These are phyloP conservation scores for Camellia oleifera DNA, from an alignment of 179 eudicot species.

Conservation along the genomic window DNA sequence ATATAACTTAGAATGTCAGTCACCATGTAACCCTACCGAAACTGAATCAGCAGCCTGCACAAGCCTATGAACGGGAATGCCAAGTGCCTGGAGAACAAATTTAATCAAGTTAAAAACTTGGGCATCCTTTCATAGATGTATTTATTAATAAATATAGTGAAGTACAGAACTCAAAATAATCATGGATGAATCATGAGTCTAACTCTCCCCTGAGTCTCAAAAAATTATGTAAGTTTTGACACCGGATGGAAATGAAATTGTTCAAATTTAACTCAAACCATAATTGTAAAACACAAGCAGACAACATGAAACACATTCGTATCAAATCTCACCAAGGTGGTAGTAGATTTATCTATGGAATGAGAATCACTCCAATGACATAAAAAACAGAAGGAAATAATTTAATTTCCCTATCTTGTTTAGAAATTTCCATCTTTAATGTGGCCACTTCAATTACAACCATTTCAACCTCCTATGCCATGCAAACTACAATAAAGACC, in stretches of 20 bases:
- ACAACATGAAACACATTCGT: too few relatives aligned
- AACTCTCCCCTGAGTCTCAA: too few relatives aligned
- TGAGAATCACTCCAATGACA: not conserved
- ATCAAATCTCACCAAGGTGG: too few relatives aligned
- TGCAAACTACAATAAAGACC: too few relatives aligned
- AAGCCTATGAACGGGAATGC: constrained; percentile 82
- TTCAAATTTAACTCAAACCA: not conserved
- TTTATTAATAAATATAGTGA: not conserved
- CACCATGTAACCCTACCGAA: constrained; percentile 49
- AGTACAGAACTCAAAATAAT: not conserved
- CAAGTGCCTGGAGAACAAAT: constrained; percentile 64
- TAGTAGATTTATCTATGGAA: too few relatives aligned
- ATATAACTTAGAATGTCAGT: not conserved
- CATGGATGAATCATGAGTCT: not conserved
- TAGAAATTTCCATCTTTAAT: not conserved
- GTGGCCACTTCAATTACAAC: too few relatives aligned
- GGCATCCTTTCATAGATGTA: not conserved
- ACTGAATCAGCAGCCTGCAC: constrained; percentile 96
- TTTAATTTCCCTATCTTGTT: not conserved
- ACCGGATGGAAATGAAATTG: not conserved
- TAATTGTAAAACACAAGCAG: too few relatives aligned
- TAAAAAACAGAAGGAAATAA: not conserved
- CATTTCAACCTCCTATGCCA: too few relatives aligned
- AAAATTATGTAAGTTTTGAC: too few relatives aligned
- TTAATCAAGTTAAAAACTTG: not conserved